Evolutionary conservation across 2,329 filamentous ascomycete species (phyloP).

Genomic region (Coniochaeta sp.): DNA sequence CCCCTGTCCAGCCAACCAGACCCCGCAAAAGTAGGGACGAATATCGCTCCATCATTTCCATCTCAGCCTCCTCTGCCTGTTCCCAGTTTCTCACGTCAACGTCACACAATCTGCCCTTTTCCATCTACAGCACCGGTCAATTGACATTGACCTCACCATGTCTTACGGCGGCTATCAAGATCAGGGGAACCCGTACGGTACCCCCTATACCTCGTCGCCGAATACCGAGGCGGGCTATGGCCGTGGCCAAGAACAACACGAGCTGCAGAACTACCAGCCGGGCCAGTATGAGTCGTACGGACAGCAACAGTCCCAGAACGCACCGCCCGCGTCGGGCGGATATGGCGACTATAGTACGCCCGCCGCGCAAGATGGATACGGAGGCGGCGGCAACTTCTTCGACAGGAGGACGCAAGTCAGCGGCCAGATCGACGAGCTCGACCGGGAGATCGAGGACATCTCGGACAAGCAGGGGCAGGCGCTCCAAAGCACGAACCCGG

Average conservation of each 20-base stretch:
- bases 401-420: slow-evolving; percentile 59
- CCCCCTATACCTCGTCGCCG: slow-evolving; percentile 51
- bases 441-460: slow-evolving; percentile 60
- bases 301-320: slow-evolving; percentile 12
- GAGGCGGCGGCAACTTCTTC: slow-evolving; percentile 51
- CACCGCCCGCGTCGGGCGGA: neutral
- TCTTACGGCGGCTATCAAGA: slow-evolving; percentile 48
- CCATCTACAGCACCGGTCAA: neutral
- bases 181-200: slow-evolving; percentile 32
- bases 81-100: slow-evolving; percentile 1
- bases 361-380: neutral
- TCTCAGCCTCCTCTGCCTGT: neutral
- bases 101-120: neutral
- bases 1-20: neutral
- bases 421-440: slow-evolving; percentile 59
- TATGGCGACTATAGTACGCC: neutral
- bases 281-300: slow-evolving; percentile 7
- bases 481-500: slow-evolving; percentile 55
- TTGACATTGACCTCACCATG: slow-evolving; percentile 33
- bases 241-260: slow-evolving; percentile 38
- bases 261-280: slow-evolving; percentile 43
- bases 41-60: neutral
- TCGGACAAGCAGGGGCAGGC: slow-evolving; percentile 64
- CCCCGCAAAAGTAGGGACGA: neutral
- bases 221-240: slow-evolving; percentile 37